Conservation (phyloP, 176 grass and related monocot species). For the Triticum dicoccoides region DNA sequence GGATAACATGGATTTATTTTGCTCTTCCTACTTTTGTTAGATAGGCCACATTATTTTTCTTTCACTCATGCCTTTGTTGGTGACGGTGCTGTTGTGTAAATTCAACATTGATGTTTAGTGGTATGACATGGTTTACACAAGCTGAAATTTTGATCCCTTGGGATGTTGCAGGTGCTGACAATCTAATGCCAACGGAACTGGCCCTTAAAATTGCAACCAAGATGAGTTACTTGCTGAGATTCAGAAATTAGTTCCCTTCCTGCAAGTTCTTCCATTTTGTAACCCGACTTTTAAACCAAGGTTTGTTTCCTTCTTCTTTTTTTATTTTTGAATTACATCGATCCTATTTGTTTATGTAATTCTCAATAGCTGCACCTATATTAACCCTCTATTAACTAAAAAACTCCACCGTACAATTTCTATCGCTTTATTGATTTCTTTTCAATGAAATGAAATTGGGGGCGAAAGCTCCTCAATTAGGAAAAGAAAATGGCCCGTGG, state of each 20-base stretch:
- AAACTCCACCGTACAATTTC: no score
- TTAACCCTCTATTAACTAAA: no score
- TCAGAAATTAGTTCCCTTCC: conserved; percentile 84
- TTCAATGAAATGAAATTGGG: no score
- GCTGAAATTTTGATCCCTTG: not conserved
- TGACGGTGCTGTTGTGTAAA: not conserved
- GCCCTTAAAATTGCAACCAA: conserved; percentile 91
- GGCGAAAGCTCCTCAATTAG: no score
- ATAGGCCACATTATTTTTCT: not conserved
- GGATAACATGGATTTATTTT: not conserved
- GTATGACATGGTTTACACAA: not conserved
- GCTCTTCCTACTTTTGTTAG: conserved; percentile 13
- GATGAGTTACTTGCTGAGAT: conserved; percentile 89
- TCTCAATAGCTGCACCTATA: not conserved
- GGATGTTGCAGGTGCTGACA: conserved; percentile 66
- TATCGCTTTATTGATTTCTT: no score
- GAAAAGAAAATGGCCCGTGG: no score
- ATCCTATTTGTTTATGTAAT: not conserved
- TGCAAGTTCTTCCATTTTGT: conserved; percentile 95
- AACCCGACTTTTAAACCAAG: conserved; percentile 83
- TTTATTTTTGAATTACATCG: not conserved
- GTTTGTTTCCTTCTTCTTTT: conserved; percentile 22
- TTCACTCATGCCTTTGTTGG: not conserved
- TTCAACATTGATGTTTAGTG: not conserved
- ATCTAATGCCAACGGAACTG: conserved; percentile 87